Evolutionary conservation across 1,284 basidiomycete genomes (phyloP), one percentile per base, ranked within the genome.

Genomic region (Vanrija sp.): DNA sequence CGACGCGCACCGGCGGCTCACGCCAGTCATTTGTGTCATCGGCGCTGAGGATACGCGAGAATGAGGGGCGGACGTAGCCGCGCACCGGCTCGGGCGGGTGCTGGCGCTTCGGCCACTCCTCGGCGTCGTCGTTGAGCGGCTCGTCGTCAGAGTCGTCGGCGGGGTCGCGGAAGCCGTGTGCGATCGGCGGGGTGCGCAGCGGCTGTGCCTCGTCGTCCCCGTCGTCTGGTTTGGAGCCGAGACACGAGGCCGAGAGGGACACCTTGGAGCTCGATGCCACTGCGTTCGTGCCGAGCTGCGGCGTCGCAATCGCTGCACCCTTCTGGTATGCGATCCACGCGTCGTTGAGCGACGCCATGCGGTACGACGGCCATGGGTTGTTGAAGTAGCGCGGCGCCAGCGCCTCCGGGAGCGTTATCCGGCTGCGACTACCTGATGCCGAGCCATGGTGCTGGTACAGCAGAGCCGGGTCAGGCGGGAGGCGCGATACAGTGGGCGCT

Each of bases 321-420:
- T 67, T 64, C 48, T 69, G 63, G 55, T 72, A 75, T 0, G 74
- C 66, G 10, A 61, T 49, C 55, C 65, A 75, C 5, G 69, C 66
- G 49, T 77, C 75, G 6, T 43, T 52, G 23, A 71, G 50, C 0
- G 66, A 64, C 3, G 72, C 65, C 3, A 66, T 55, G 12, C 72
- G 65, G 57, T 72, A 77, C 8, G 72, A 74, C 42, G 68, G 69
- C 75, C 75, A 77, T 0, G 75, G 75, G 57, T 77, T 77, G 52
- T 65, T 59, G 56, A 75, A 77, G 52, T 67, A 69, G 12, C 53
- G 56, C 6, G 71, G 66, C 19, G 62, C 63, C n/a, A 34, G 39
- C 38, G 34, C 25, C 14, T 39, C 25, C n/a, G 12, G 18, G 12
- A 8, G 26, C 4, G 26, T 23, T 28, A 14, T 43, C 15, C 26